Conservation (phyloP, 169 alveolate genomes). For the Plasmodium reichenowi region DNA sequence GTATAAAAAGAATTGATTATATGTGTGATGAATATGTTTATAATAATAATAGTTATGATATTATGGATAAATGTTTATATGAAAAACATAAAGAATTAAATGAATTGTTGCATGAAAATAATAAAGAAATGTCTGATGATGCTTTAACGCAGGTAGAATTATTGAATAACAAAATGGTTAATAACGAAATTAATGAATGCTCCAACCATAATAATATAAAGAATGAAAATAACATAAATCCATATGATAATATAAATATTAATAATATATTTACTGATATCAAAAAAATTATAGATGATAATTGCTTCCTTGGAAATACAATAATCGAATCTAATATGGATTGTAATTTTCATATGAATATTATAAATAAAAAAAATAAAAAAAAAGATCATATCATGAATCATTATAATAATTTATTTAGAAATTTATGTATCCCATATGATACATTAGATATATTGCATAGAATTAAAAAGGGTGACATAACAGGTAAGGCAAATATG, state of each 20-base stretch:
- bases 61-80: neutral
- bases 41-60: neutral
- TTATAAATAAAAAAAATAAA: conserved; percentile 28
- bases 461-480: conserved; percentile 11
- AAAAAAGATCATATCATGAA: conserved; percentile 19
- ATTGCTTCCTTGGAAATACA: conserved; percentile 20
- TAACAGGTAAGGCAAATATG: neutral
- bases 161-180: neutral
- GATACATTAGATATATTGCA: conserved; percentile 35
- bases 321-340: conserved; percentile 20
- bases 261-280: conserved; percentile 1
- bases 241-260: neutral
- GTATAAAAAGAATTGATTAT: conserved; percentile 2
- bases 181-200: neutral
- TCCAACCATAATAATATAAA: neutral
- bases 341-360: conserved; percentile 6
- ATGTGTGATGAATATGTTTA: neutral
- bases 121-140: neutral
- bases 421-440: conserved; percentile 53
- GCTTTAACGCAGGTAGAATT: too few relatives aligned
- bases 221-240: neutral
- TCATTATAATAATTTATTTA: conserved; percentile 50
- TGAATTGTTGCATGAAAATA: neutral
- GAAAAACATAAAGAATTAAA: neutral
- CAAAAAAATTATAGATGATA: conserved; percentile 28